A percentile compares a stretch with the other conserved stretches of the same genome.
Conservation (phyloP, 768 basidiomycete genomes). For the Sporobolomyces phaffii region DNA sequence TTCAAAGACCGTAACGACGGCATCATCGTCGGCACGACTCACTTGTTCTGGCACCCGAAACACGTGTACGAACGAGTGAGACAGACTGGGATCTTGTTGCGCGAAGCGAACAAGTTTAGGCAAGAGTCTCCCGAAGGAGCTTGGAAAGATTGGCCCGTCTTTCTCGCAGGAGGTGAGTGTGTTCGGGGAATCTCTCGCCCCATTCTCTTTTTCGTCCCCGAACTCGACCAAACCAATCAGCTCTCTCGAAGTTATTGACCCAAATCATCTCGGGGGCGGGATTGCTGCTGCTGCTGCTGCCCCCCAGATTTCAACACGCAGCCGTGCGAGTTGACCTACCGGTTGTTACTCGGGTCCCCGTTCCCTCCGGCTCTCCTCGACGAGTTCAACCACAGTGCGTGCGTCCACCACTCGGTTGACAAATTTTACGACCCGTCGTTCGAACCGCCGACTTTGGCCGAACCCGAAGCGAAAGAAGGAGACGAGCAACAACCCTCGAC, state of each 20-base stretch:
- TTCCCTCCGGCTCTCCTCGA: conserved; percentile 52
- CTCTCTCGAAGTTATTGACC: background rate
- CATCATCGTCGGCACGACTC: conserved; percentile 75
- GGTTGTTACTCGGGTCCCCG: conserved; percentile 61
- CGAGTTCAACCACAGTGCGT: conserved; percentile 43
- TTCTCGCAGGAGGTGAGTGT: conserved; percentile 73
- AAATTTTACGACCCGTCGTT: conserved; percentile 30
- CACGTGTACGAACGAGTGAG: conserved; percentile 66
- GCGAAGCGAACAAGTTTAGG: conserved; percentile 59
- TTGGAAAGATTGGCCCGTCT: conserved; percentile 62
- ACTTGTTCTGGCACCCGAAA: conserved; percentile 93
- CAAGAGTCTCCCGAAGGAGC: conserved; percentile 45
- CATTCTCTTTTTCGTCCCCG: background rate
- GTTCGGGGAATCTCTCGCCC: no score
- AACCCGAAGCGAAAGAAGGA: conserved; percentile 25
- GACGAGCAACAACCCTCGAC: conserved; percentile 45
- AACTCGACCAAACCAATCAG: background rate
- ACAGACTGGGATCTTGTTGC: conserved; percentile 68
- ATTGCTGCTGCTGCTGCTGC: background rate
- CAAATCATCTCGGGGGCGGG: no score
- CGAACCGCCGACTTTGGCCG: conserved; percentile 13
- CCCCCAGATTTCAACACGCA: conserved; percentile 78
- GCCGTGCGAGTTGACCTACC: conserved; percentile 75
- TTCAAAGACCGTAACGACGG: conserved; percentile 52
- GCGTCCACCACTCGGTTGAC: conserved; percentile 32